A percentile compares a stretch with the other conserved stretches of the same genome.
Conservation (phyloP, 75 land plant genomes). For the Cupressus sempervirens region DNA sequence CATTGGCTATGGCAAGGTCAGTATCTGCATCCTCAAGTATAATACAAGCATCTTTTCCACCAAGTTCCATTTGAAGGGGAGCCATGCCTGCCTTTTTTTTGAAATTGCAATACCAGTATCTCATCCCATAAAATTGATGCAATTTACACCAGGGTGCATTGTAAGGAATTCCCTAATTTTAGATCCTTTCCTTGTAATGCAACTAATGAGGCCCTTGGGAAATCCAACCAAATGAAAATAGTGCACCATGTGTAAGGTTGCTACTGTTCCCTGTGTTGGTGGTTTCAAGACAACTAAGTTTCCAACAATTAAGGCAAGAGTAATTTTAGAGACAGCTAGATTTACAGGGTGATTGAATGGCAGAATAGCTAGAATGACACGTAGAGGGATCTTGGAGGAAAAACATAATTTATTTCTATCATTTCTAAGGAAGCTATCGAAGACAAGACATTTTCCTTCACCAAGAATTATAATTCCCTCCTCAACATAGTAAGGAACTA, state of each 20-base stretch:
- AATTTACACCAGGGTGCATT: slow-evolving; percentile 84
- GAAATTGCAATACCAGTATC: slow-evolving; percentile 94
- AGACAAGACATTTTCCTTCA: slow-evolving; percentile 72
- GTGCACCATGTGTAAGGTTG: slow-evolving; percentile 83
- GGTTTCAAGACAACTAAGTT: slow-evolving; percentile 90
- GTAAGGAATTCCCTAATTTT: slow-evolving; percentile 95
- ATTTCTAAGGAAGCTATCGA: slow-evolving; percentile 93
- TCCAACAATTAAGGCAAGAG: slow-evolving; percentile 87
- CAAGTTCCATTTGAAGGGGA: slow-evolving; percentile 92
- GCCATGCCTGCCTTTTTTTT: slow-evolving; percentile 91
- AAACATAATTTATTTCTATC: slow-evolving; percentile 84
- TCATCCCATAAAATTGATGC: slow-evolving; percentile 92
- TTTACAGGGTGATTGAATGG: slow-evolving; percentile 96
- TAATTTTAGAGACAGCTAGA: slow-evolving; percentile 89
- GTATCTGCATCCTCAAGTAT: slow-evolving; percentile 92
- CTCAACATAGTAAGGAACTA: slow-evolving; percentile 82
- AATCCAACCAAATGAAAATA: slow-evolving; percentile 92
- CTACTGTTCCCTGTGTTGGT: slow-evolving; percentile 94
- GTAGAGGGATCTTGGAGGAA: slow-evolving; percentile 89
- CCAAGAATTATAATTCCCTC: slow-evolving; percentile 84
- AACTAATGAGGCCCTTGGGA: slow-evolving; percentile 82
- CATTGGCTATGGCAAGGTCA: slow-evolving; percentile 71
- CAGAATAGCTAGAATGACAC: slow-evolving; percentile 80
- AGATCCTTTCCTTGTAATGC: slow-evolving; percentile 86
- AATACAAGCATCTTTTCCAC: slow-evolving; percentile 94